phyloP scores from a whole-genome alignment of 768 basidiomycete genomes.

The Pulveroboletus frians region DNA sequence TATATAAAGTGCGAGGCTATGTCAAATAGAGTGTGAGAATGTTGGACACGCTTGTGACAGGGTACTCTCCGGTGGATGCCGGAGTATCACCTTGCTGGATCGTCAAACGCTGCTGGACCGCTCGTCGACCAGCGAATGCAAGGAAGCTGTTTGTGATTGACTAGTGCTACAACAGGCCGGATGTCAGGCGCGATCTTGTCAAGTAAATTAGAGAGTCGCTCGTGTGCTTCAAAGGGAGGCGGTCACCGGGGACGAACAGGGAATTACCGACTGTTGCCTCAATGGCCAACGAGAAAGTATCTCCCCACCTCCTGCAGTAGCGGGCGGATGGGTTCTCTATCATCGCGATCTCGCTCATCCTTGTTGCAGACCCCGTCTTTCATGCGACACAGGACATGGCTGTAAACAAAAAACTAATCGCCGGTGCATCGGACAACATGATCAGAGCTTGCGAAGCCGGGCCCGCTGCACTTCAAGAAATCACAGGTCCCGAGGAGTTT shows the following conservation, averaged over 20 bases:
- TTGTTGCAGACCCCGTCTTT: constrained; percentile 62
- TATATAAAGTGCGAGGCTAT: background rate
- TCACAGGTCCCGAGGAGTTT: constrained; percentile 46
- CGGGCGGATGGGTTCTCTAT: constrained; percentile 7
- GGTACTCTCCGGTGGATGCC: background rate
- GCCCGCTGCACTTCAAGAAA: constrained; percentile 58
- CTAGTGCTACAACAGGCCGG: too few species aligned
- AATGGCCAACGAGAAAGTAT: background rate
- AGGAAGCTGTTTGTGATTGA: constrained; percentile 16
- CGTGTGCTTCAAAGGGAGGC: constrained; percentile 4
- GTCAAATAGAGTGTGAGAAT: background rate
- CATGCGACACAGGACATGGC: constrained; percentile 76
- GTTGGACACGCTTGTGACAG: too few species aligned
- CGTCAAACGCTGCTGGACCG: constrained; percentile 23
- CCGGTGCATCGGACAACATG: constrained; percentile 53
- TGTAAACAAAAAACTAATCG: constrained; percentile 65
- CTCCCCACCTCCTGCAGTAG: background rate
- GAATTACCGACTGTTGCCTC: background rate
- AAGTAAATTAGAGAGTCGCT: background rate
- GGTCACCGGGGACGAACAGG: background rate
- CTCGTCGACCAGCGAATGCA: constrained; percentile 23
- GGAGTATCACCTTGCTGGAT: background rate
- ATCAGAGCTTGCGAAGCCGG: constrained; percentile 75
- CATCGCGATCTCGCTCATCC: background rate
- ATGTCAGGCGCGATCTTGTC: background rate